Conservation (phyloP, 306 rosid genomes). For the Coriaria nepalensis region DNA sequence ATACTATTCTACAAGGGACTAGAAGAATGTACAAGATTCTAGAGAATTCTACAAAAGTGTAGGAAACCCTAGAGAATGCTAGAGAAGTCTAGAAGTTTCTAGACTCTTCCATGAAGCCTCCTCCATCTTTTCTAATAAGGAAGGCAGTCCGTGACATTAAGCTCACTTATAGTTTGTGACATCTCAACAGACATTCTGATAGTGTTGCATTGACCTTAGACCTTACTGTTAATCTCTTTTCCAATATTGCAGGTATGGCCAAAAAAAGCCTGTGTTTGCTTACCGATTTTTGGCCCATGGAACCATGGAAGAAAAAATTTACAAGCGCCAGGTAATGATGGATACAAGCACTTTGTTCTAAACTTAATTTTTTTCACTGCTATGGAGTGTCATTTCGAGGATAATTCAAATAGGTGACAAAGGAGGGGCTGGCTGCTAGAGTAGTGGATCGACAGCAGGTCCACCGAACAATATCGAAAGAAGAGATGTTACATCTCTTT, state of each 20-base stretch:
- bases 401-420: conserved; percentile 61
- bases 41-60: no score
- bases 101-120: no score
- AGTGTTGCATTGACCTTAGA: not conserved
- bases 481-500: conserved; percentile 96
- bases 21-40: no score
- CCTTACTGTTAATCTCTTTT: conserved; percentile 1
- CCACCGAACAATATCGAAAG: conserved; percentile 80
- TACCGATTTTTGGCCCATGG: conserved; percentile 93
- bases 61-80: no score
- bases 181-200: no score
- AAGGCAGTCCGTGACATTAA: no score
- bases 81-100: no score
- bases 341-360: conserved; percentile 8
- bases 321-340: conserved; percentile 81
- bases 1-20: no score
- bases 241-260: conserved; percentile 66
- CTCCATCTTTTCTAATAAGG: no score
- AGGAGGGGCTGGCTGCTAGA: conserved; percentile 96
- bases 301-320: conserved; percentile 97
- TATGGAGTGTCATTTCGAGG: conserved; percentile 12
- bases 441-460: conserved; percentile 96
- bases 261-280: conserved; percentile 90
- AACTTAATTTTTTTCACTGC: not conserved
- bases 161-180: not conserved